Conservation (phyloP, 2,329 filamentous ascomycete species). For the Neofusicoccum parvum region DNA sequence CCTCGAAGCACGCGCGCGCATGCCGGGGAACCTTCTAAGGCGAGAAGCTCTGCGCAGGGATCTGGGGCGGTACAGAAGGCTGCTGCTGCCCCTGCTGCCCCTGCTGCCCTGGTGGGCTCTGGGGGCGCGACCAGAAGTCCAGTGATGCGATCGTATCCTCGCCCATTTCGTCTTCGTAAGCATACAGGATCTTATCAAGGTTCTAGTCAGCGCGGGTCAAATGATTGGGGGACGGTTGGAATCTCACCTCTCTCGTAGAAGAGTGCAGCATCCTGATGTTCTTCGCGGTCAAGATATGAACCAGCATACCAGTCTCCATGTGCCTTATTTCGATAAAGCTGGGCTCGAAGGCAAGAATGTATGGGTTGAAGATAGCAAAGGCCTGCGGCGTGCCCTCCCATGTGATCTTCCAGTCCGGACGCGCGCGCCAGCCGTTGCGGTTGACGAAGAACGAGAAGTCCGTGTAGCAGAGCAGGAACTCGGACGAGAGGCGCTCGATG, state of each 20-base stretch:
- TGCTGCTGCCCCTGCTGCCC: conserved; percentile 5
- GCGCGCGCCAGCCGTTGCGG: conserved; percentile 93
- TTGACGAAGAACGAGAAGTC: conserved; percentile 99
- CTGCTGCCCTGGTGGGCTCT: conserved; percentile 20
- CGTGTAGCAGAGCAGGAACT: conserved; percentile 96
- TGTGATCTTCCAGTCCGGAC: conserved; percentile 94
- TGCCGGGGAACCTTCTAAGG: conserved; percentile 13
- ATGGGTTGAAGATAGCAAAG: conserved; percentile 94
- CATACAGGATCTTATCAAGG: conserved; percentile 79
- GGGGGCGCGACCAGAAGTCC: conserved; percentile 78
- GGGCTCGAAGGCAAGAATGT: conserved; percentile 94
- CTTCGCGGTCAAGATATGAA: conserved; percentile 94
- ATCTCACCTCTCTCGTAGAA: conserved; percentile 87
- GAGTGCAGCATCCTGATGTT: conserved; percentile 98
- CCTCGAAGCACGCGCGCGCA: not conserved
- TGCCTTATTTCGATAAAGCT: conserved; percentile 97
- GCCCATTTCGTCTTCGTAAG: conserved; percentile 92
- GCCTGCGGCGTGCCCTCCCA: conserved; percentile 94
- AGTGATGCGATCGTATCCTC: conserved; percentile 92
- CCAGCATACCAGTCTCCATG: conserved; percentile 85
- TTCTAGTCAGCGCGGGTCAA: not conserved
- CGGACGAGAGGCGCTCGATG: conserved; percentile 94
- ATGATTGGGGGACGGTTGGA: not conserved
- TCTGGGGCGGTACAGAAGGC: conserved; percentile 18
- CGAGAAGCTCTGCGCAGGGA: conserved; percentile 20